phyloP scores from a whole-genome alignment of 2,329 filamentous ascomycete genomes.

The Neoascochyta sp. region DNA sequence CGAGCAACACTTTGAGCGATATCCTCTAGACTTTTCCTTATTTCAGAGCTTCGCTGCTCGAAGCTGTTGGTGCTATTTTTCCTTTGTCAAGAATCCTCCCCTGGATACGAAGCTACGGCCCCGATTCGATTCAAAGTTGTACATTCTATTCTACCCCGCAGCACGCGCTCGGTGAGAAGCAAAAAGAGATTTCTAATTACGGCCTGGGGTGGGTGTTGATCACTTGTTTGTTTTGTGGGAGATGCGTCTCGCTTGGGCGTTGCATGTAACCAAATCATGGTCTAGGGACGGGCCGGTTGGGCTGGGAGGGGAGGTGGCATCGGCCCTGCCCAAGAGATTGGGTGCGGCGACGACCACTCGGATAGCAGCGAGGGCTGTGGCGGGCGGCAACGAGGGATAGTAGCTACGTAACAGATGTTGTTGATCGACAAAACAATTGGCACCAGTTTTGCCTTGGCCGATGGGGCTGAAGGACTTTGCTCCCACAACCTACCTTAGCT shows the following conservation, averaged over 20 bases:
- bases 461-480: no score
- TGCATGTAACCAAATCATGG: constrained; percentile 20
- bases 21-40: constrained; percentile 29
- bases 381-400: constrained; percentile 5
- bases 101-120: constrained; percentile 21
- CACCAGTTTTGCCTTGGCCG: no score
- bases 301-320: constrained; percentile 1
- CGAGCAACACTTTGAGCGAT: constrained; percentile 22
- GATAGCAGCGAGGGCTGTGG: constrained; percentile 5
- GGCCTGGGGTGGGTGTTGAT: constrained; percentile 17
- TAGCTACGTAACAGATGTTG: constrained; percentile 8
- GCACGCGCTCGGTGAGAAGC: constrained; percentile 6
- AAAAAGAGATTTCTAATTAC: constrained; percentile 3
- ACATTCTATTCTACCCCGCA: constrained; percentile 13
- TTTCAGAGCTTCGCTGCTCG: constrained; percentile 22
- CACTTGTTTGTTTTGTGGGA: constrained; percentile 8
- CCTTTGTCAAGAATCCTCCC: constrained; percentile 8
- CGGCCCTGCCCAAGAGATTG: constrained; percentile 1
- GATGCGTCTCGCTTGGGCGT: constrained; percentile 10
- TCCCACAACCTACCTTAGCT: no score
- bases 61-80: constrained; percentile 12
- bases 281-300: constrained; percentile 5
- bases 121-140: constrained; percentile 10
- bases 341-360: constrained; percentile 6
- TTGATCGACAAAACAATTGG: no score